A percentile compares a stretch with the other conserved stretches of the same genome.
Conservation (phyloP, 1,139 yeast species). For the Candida dubliniensis region DNA sequence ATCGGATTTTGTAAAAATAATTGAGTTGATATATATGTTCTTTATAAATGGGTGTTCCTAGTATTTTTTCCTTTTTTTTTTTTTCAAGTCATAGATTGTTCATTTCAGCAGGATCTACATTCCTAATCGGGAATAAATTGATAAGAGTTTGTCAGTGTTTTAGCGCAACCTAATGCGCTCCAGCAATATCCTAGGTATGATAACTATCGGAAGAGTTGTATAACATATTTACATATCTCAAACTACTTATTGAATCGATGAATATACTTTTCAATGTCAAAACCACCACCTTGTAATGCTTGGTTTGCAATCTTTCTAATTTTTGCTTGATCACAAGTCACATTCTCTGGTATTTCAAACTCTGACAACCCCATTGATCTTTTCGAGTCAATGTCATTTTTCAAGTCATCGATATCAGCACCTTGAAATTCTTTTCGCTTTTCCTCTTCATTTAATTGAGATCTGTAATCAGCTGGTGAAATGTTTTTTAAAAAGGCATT, state of each 20-base stretch:
- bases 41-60: too few species aligned
- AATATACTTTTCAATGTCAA: background rate
- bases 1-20: too few species aligned
- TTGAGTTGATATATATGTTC: too few species aligned
- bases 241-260: background rate
- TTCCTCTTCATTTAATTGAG: conserved; percentile 15
- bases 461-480: conserved; percentile 19
- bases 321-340: conserved; percentile 22
- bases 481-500: conserved; percentile 15
- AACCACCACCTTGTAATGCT: conserved; percentile 5
- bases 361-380: conserved; percentile 24
- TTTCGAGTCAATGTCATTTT: conserved; percentile 19
- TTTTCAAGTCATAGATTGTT: background rate
- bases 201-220: background rate
- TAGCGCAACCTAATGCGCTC: too few species aligned
- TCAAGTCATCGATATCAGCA: conserved; percentile 18
- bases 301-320: conserved; percentile 21
- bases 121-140: background rate
- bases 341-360: conserved; percentile 19
- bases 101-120: background rate
- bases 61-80: too few species aligned
- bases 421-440: conserved; percentile 17
- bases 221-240: background rate
- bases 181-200: too few species aligned
- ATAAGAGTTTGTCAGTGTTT: too few species aligned